Conservation (phyloP, 805 yeast genomes). For the Wickerhamiella occidentalis region DNA sequence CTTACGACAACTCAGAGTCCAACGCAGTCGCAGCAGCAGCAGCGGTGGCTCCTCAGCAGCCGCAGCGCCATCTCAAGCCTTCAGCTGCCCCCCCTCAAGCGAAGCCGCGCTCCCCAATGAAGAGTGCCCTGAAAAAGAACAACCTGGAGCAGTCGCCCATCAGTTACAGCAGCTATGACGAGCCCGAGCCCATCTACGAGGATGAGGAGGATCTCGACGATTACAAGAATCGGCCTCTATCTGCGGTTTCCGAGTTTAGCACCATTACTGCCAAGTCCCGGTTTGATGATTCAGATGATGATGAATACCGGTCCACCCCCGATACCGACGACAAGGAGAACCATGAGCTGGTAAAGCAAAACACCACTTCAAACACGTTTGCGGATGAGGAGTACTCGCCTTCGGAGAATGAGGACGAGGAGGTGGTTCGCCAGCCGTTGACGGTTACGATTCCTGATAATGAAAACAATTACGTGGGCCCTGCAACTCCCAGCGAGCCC, state of each 20-base stretch:
- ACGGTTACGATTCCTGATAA: not conserved
- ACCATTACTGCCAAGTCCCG: slow-evolving; percentile 6
- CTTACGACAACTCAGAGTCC: slow-evolving; percentile 17
- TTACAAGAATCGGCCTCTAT: not conserved
- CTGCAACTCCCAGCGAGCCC: not conserved
- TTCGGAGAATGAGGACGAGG: not conserved
- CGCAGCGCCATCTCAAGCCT: slow-evolving; percentile 4
- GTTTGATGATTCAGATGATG: not conserved
- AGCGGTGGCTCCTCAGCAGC: slow-evolving; percentile 15
- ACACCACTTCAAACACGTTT: not conserved
- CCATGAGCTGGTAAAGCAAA: not conserved
- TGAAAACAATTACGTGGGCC: not conserved
- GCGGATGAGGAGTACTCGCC: not conserved
- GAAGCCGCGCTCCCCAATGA: slow-evolving; percentile 6
- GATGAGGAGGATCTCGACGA: not conserved
- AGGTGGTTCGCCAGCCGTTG: not conserved
- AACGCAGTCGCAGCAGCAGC: slow-evolving; percentile 15
- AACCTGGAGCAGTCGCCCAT: not conserved
- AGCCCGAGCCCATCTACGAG: not conserved
- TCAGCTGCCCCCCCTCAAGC: not conserved
- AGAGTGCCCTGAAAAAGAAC: slow-evolving; percentile 10
- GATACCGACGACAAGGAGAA: not conserved
- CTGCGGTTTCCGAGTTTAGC: slow-evolving; percentile 8
- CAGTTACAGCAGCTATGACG: not conserved
- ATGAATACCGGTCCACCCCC: not conserved